Evolutionary conservation across 2,329 filamentous ascomycete species (phyloP).

Genomic region (Metarhizium guizhouense): DNA sequence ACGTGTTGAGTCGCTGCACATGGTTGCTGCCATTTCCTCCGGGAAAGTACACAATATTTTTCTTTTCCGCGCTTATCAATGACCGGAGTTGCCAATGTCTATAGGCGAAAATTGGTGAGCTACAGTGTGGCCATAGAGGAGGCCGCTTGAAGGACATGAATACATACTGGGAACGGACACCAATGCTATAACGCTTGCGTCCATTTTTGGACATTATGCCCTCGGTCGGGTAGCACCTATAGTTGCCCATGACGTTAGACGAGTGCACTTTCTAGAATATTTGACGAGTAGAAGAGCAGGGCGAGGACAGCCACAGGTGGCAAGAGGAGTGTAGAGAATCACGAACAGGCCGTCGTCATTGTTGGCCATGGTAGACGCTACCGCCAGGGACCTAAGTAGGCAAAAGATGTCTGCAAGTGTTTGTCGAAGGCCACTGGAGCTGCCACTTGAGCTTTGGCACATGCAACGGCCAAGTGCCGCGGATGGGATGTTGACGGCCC

Average conservation of each 20-base stretch:
- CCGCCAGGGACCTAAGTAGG: slow-evolving; percentile 3
- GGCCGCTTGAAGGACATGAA: slow-evolving; percentile 19
- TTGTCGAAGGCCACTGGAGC: background rate
- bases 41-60: slow-evolving; percentile 77
- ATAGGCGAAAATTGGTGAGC: slow-evolving; percentile 4
- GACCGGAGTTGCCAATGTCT: slow-evolving; percentile 88
- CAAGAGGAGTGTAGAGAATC: background rate
- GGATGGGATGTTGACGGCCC: background rate
- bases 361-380: slow-evolving; percentile 38
- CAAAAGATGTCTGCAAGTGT: background rate
- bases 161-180: slow-evolving; percentile 52
- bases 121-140: background rate
- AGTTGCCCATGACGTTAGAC: background rate
- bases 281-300: background rate
- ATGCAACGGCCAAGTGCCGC: background rate
- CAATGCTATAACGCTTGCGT: slow-evolving; percentile 59
- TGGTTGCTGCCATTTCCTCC: slow-evolving; percentile 57
- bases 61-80: slow-evolving; percentile 72
- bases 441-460: background rate
- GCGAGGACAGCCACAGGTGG: background rate
- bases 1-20: slow-evolving; percentile 61
- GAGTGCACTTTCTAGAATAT: background rate
- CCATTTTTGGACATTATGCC: slow-evolving; percentile 50
- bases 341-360: slow-evolving; percentile 43
- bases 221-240: slow-evolving; percentile 57